A percentile compares a stretch with the other conserved stretches of the same genome.
Conservation (phyloP, 768 basidiomycete species). For the Xerocomus brunneocitrinus region DNA sequence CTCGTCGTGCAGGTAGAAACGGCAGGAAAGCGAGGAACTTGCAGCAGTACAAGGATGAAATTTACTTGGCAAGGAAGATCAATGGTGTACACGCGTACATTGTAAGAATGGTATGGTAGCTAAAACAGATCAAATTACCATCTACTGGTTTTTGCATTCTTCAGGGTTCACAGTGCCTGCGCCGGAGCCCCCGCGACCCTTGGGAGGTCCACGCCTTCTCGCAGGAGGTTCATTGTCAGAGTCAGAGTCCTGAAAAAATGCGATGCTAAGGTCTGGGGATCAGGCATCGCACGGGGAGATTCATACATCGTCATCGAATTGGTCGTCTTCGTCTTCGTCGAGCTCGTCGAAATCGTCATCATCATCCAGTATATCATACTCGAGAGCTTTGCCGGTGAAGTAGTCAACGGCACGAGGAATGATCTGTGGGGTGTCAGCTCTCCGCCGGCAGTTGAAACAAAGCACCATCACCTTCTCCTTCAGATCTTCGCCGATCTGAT, state of each 20-base stretch:
- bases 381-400: conserved; percentile 95
- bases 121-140: conserved; percentile 7
- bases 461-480: conserved; percentile 78
- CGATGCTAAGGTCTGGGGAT: conserved; percentile 16
- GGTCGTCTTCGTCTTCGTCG: conserved; percentile 46
- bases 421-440: conserved; percentile 46
- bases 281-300: conserved; percentile 13
- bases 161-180: conserved; percentile 54
- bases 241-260: conserved; percentile 53
- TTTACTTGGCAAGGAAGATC: conserved; percentile 14
- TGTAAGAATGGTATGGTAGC: conserved; percentile 17
- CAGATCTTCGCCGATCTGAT: conserved; percentile 96
- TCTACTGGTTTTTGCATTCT: conserved; percentile 90
- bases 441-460: neutral
- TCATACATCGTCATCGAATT: conserved; percentile 58
- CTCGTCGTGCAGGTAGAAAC: conserved; percentile 1
- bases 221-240: conserved; percentile 61
- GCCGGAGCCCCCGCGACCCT: conserved; percentile 44
- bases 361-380: conserved; percentile 62
- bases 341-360: conserved; percentile 60
- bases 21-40: neutral
- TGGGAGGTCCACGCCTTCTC: conserved; percentile 55
- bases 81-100: conserved; percentile 11
- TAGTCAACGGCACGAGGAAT: conserved; percentile 95
- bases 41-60: conserved; percentile 9